These are phyloP conservation scores for Planoprotostelium fungivorum DNA, from an alignment of 78 protist genomes.

Conservation along the genomic window DNA sequence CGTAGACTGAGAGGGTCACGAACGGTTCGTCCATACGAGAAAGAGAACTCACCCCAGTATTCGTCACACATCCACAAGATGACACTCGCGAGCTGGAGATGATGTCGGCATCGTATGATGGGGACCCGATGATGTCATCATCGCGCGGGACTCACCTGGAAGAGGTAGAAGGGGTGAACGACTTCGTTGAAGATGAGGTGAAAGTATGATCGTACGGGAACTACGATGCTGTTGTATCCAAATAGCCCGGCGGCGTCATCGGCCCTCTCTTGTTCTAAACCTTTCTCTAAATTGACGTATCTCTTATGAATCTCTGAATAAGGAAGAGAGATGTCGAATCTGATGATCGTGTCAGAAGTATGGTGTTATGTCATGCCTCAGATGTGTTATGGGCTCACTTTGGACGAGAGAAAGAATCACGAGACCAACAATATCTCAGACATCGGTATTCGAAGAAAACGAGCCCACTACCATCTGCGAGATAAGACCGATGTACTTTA, in stretches of 20 bases:
- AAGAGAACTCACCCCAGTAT: background rate
- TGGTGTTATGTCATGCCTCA: no score
- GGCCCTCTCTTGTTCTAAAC: background rate
- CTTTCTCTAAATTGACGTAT: background rate
- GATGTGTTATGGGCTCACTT: no score
- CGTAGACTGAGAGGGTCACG: background rate
- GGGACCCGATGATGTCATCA: no score
- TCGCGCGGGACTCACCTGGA: background rate
- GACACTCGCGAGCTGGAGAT: background rate
- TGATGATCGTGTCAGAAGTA: background rate
- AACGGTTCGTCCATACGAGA: background rate
- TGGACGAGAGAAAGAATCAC: background rate
- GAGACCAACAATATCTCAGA: background rate
- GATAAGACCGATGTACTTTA: background rate
- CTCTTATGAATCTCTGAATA: background rate
- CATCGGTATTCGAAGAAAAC: background rate
- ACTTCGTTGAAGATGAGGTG: background rate
- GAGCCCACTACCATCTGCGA: background rate
- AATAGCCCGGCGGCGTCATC: background rate
- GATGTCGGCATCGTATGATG: background rate
- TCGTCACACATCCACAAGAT: background rate
- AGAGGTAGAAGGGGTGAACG: background rate
- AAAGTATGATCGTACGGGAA: background rate
- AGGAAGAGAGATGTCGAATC: no score
- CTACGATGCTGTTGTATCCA: background rate